Base-by-base conservation (phyloP, 2,329 filamentous ascomycete species). In the Stagonosporopsis cucurbitacearum region DNA sequence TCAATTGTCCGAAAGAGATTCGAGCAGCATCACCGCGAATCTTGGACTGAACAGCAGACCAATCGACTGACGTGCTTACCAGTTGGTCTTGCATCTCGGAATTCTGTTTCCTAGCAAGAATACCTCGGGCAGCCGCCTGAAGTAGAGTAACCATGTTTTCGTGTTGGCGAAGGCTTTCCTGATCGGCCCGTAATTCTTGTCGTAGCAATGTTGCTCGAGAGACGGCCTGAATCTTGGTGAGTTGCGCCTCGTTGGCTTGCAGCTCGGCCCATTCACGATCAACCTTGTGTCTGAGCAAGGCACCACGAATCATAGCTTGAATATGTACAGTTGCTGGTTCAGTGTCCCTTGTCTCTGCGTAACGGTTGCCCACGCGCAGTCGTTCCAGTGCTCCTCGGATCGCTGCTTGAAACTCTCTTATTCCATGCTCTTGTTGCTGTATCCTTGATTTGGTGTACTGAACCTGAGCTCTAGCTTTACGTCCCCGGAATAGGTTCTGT, bases 401-500 rank as follows among this genome's bases (percentile, higher is more conserved):
- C 6, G 83, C 83, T 39, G 84, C 83, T 70, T 87, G 85, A 50
- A 87, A 77, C n/a, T 79, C 70, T 33, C 78, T 76, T 37, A 82
- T 73, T 11, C 79, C 79, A 44, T 75, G 64, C 28, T 78, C 75
- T 39, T 82, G 78, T 37, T 72, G 68, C 47, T 80, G 76, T 15
- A 81, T 77, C 60, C 65, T 79, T 61, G 63, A 81, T 68, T 72
- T 87, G 39, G 78, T 77, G 50, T 70, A 71, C 57, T 80, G 77
- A 15, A 79, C 78, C 60, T 81, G 66, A 6, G 73, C 72, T 59
- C 80, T 67, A 19, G 80, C 78, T 60, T 80, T 90, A 56, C 83
- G 84, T 20, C 88, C 90, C 67, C 90, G 83, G 70, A 92, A 84
- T 42, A 96, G 81, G 72, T 88, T 96, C 75, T 99, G 95, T 12